Evolutionary conservation across 2,329 filamentous ascomycete genomes (phyloP).

Genomic region (Coniochaeta prunicola): DNA sequence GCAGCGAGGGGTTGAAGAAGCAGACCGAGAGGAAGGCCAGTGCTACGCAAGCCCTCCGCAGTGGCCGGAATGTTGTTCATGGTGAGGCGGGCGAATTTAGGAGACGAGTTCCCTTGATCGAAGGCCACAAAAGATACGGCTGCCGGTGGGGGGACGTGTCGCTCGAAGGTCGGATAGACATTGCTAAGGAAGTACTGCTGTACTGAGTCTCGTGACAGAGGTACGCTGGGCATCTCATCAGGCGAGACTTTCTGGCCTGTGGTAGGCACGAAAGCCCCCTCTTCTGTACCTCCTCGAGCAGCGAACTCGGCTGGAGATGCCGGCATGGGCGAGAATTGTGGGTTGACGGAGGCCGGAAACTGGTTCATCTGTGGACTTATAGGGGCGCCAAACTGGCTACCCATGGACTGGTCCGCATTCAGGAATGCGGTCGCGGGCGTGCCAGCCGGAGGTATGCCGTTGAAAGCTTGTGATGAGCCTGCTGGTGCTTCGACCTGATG

Average conservation of each 20-base stretch:
- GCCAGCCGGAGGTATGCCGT: conserved; percentile 55
- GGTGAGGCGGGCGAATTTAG: conserved; percentile 85
- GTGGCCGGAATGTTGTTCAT: conserved; percentile 88
- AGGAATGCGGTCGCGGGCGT: conserved; percentile 50
- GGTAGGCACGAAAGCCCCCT: conserved; percentile 43
- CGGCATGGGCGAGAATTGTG: conserved; percentile 40
- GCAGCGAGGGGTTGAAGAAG: conserved; percentile 82
- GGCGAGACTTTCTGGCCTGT: conserved; percentile 73
- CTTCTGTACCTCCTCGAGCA: conserved; percentile 27
- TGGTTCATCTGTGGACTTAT: conserved; percentile 42
- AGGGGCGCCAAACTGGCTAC: conserved; percentile 35
- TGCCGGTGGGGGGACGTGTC: conserved; percentile 83
- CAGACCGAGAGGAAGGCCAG: conserved; percentile 78
- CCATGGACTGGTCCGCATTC: conserved; percentile 44
- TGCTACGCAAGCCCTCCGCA: conserved; percentile 70
- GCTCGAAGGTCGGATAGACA: conserved; percentile 92
- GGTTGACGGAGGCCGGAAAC: conserved; percentile 53
- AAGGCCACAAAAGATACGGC: conserved; percentile 85
- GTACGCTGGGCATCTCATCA: conserved; percentile 89
- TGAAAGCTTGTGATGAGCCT: conserved; percentile 62
- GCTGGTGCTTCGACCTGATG: conserved; percentile 72
- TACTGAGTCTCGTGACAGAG: conserved; percentile 71
- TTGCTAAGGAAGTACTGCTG: conserved; percentile 81
- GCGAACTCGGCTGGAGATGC: conserved; percentile 38
- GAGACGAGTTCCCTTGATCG: conserved; percentile 94